phyloP scores from a whole-genome alignment of 257 asterid genomes.

The Nyctanthes arbortristis region DNA sequence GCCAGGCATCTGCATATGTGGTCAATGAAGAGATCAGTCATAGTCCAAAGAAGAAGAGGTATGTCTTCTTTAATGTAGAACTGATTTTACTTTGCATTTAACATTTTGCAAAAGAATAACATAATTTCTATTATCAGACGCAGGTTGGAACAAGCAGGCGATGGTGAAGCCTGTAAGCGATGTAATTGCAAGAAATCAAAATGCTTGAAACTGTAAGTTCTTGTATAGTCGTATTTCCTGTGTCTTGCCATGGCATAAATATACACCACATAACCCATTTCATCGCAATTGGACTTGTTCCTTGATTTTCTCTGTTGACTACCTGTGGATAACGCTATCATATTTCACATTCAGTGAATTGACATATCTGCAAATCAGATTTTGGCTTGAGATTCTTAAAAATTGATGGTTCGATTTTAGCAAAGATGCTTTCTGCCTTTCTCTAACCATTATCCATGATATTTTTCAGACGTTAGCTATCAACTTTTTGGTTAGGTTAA shows the following conservation, averaged over 20 bases:
- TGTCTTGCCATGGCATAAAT: background rate
- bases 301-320: background rate
- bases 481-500: background rate
- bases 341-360: background rate
- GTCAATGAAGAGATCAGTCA: constrained; percentile 60
- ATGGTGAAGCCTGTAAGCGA: constrained; percentile 76
- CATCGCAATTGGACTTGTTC: background rate
- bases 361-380: background rate
- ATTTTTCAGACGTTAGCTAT: background rate
- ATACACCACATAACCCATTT: background rate
- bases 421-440: background rate
- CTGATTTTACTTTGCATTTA: background rate
- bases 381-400: background rate
- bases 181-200: constrained; percentile 97
- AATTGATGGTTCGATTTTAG: background rate
- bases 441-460: background rate
- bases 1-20: constrained; percentile 38
- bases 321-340: background rate
- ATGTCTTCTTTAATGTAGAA: constrained; percentile 19
- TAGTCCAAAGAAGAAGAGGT: constrained; percentile 95
- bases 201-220: constrained; percentile 93
- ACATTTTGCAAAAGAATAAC: constrained; percentile 15
- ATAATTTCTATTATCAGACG: constrained; percentile 50
- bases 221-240: constrained; percentile 4
- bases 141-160: constrained; percentile 54